phyloP scores from a whole-genome alignment of 768 basidiomycete species.

The Rhodotorula graminis region DNA sequence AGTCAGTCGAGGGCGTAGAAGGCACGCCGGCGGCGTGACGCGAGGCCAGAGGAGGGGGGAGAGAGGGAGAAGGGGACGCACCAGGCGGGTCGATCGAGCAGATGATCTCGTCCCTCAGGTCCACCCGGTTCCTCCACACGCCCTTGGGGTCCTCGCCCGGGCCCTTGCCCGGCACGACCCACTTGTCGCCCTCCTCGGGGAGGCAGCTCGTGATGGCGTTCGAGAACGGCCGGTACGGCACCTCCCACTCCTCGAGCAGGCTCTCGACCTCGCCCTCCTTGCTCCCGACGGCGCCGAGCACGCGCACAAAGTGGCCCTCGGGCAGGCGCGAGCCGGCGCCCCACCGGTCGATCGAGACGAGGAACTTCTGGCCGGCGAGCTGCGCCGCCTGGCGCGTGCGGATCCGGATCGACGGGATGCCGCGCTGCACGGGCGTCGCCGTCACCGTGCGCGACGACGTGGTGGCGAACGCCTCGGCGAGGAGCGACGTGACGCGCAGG shows the following conservation, averaged over 20 bases:
- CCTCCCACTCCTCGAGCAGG: conserved; percentile 85
- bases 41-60: conserved; percentile 17
- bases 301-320: conserved; percentile 92
- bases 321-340: conserved; percentile 80
- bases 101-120: conserved; percentile 74
- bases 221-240: conserved; percentile 94
- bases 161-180: conserved; percentile 82
- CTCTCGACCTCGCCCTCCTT: conserved; percentile 97
- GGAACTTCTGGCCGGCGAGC: conserved; percentile 86
- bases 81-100: conserved; percentile 98
- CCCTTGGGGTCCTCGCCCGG: conserved; percentile 42
- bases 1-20: neutral
- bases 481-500: conserved; percentile 81
- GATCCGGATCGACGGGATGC: conserved; percentile 86
- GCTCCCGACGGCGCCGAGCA: conserved; percentile 81
- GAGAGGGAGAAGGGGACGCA: conserved; percentile 44
- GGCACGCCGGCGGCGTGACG: too few relatives aligned
- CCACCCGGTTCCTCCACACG: conserved; percentile 78
- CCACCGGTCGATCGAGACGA: conserved; percentile 94
- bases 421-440: conserved; percentile 83
- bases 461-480: conserved; percentile 69
- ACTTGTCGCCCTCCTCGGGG: conserved; percentile 78
- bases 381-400: conserved; percentile 88
- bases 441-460: conserved; percentile 71
- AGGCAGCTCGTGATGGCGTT: conserved; percentile 87